Evolutionary conservation across 1,284 basidiomycete species (phyloP).

Genomic region (Ustilago lituana): DNA sequence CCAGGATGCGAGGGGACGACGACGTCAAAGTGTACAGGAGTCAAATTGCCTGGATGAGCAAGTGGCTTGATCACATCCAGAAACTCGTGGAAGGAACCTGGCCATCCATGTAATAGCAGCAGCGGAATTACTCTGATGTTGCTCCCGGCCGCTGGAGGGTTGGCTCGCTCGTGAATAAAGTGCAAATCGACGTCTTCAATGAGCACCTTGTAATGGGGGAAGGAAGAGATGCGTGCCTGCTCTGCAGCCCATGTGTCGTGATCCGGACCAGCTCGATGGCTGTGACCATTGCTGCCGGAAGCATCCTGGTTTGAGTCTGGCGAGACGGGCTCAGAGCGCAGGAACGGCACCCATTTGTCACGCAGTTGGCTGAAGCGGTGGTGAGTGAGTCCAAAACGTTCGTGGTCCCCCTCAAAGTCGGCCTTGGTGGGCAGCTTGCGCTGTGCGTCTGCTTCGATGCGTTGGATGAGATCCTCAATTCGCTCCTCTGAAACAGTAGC

Average conservation of each 20-base stretch:
- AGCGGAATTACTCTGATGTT: slow-evolving; percentile 63
- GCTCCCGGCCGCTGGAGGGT: slow-evolving; percentile 11
- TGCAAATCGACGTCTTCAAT: slow-evolving; percentile 62
- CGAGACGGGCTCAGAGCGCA: slow-evolving; percentile 20
- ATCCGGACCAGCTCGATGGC: slow-evolving; percentile 41
- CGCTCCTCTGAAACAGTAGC: slow-evolving; percentile 24
- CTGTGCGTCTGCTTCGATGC: slow-evolving; percentile 22
- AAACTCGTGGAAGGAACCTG: slow-evolving; percentile 62
- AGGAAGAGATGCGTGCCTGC: slow-evolving; percentile 43
- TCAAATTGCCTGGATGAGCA: slow-evolving; percentile 50
- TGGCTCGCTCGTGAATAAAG: slow-evolving; percentile 60
- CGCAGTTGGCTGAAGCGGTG: slow-evolving; percentile 36
- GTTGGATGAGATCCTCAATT: slow-evolving; percentile 29
- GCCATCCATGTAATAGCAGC: slow-evolving; percentile 67
- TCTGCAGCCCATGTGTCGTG: slow-evolving; percentile 55
- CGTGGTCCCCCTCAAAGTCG: slow-evolving; percentile 42
- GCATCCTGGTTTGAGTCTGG: slow-evolving; percentile 6
- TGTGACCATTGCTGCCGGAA: slow-evolving; percentile 6
- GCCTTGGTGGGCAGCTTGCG: slow-evolving; percentile 27
- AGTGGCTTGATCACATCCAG: slow-evolving; percentile 60
- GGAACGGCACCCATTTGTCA: slow-evolving; percentile 43
- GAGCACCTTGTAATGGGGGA: slow-evolving; percentile 47
- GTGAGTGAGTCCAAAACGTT: slow-evolving; percentile 47
- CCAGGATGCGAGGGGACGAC: slow-evolving; percentile 65
- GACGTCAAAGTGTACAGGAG: slow-evolving; percentile 57